Base-by-base conservation (phyloP, 1,139 yeast species). In the Casaregolazyma suthepensis region DNA sequence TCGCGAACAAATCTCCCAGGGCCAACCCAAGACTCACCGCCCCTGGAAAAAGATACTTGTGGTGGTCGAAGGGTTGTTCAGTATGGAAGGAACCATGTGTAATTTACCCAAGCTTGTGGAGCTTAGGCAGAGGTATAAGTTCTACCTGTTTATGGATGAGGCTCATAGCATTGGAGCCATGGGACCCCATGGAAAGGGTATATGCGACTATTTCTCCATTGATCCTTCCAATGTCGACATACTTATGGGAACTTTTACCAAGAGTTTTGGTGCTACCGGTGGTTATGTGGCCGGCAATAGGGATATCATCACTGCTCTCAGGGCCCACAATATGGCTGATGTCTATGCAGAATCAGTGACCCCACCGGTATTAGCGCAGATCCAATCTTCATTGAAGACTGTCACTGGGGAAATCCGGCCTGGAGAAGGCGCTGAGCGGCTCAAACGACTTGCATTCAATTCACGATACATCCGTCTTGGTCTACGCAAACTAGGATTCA, bases 131-230 rank as follows among this genome's bases (percentile, higher is more conserved):
- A 87, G 87, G 69, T 93, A 94, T 75, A 90, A 90, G 67, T 87
- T 93, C 66, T 88, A 88, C 67, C 74, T 93, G 56, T 93, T 87
- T 67, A 87, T 94, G 57, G 99, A 93, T 69, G 99, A 93, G 71
- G 99, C 99, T 18, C 99, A 93, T 70, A 91, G 98, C 3, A 86
- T 94, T 66, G 99, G 99, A 66, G 99, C 99, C 9, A 79, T 93
- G 71, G 99, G 99, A 31, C 94, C 96, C 44, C 72, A 74, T 50
- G 99, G 99, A 51, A 82, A 88, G 66, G 99, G 99, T 66, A 85
- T 93, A 42, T 91, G 98, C 73, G 98, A 94, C 68, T 88, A 88
- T 71, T 93, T 87, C 67, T 85, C 85, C 48, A 80, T 93, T 54
- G 80, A 83, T 60, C 93, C 98, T 43, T 69, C 74, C 19, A 80